Conservation (phyloP, 768 basidiomycete species). For the Fibroporia radiculosa region DNA sequence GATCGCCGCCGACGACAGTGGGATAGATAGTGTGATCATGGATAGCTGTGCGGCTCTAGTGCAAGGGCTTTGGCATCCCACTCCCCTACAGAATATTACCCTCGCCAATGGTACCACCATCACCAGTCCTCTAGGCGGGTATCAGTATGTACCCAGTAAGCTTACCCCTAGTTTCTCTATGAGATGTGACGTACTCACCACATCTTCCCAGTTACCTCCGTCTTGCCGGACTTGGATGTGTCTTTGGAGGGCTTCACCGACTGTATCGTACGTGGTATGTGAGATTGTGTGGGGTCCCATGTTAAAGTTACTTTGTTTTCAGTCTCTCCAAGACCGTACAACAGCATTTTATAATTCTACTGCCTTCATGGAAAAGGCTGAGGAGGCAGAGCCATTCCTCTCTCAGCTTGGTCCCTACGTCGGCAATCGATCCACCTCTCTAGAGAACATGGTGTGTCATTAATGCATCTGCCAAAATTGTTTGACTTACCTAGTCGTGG, state of each 20-base stretch:
- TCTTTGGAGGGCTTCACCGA: slow-evolving; percentile 64
- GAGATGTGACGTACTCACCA: slow-evolving; percentile 4
- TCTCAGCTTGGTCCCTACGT: slow-evolving; percentile 40
- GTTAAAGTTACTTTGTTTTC: too few species aligned
- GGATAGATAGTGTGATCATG: slow-evolving; percentile 61
- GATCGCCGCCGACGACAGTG: slow-evolving; percentile 60
- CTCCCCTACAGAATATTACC: slow-evolving; percentile 35
- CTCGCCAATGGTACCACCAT: slow-evolving; percentile 63
- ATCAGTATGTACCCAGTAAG: slow-evolving; percentile 48
- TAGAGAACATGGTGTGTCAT: slow-evolving; percentile 59
- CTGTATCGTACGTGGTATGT: slow-evolving; percentile 51
- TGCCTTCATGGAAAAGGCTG: slow-evolving; percentile 38
- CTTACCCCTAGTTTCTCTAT: not conserved
- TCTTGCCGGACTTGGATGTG: slow-evolving; percentile 52
- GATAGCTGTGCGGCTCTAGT: slow-evolving; percentile 60
- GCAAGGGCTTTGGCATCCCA: slow-evolving; percentile 62
- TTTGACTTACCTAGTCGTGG: too few species aligned
- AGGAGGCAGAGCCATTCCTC: slow-evolving; percentile 42
- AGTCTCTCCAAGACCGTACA: too few species aligned
- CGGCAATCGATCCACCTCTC: slow-evolving; percentile 41
- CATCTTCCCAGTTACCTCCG: slow-evolving; percentile 42
- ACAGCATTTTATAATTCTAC: slow-evolving; percentile 47
- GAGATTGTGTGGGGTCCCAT: too few species aligned
- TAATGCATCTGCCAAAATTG: too few species aligned
- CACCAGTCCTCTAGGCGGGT: slow-evolving; percentile 55